phyloP scores from a whole-genome alignment of 495 filamentous ascomycete genomes.

The Penicillium lividum region DNA sequence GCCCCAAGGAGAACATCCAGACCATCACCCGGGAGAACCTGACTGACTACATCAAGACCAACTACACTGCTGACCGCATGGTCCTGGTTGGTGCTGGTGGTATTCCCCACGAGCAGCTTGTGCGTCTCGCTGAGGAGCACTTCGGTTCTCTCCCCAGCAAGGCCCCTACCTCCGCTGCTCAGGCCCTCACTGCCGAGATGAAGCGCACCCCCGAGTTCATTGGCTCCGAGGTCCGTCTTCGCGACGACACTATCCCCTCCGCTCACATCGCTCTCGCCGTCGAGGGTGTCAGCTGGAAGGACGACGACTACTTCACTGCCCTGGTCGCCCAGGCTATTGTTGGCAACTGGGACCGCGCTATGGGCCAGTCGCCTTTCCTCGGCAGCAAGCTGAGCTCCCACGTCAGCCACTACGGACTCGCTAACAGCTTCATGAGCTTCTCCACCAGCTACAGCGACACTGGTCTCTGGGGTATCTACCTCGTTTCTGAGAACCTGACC shows the following conservation, averaged over 20 bases:
- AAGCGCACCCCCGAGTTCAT: conserved; percentile 91
- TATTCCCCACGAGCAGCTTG: conserved; percentile 88
- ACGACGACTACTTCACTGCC: conserved; percentile 97
- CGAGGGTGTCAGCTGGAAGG: conserved; percentile 99
- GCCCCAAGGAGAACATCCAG: conserved; percentile 96
- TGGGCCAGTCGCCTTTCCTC: conserved; percentile 94
- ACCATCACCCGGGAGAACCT: conserved; percentile 91
- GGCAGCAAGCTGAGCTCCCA: conserved; percentile 96
- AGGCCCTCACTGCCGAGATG: conserved; percentile 63
- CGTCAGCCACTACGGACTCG: conserved; percentile 88
- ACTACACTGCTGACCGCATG: conserved; percentile 99
- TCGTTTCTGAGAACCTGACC: conserved; percentile 86
- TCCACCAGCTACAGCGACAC: conserved; percentile 99
- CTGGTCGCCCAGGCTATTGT: conserved; percentile 98
- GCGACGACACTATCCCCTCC: conserved; percentile 93
- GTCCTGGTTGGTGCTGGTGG: conserved; percentile 95
- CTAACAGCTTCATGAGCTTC: conserved; percentile 99
- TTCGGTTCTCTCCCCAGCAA: conserved; percentile 75
- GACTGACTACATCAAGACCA: conserved; percentile 93
- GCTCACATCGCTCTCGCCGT: conserved; percentile 99
- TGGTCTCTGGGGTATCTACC: conserved; percentile 99
- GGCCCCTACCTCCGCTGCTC: conserved; percentile 68
- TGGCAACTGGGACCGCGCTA: conserved; percentile 98
- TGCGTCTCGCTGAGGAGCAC: conserved; percentile 95
- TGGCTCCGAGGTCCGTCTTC: conserved; percentile 89